phyloP scores from a whole-genome alignment of 768 basidiomycete species.

The Suillus discolor region DNA sequence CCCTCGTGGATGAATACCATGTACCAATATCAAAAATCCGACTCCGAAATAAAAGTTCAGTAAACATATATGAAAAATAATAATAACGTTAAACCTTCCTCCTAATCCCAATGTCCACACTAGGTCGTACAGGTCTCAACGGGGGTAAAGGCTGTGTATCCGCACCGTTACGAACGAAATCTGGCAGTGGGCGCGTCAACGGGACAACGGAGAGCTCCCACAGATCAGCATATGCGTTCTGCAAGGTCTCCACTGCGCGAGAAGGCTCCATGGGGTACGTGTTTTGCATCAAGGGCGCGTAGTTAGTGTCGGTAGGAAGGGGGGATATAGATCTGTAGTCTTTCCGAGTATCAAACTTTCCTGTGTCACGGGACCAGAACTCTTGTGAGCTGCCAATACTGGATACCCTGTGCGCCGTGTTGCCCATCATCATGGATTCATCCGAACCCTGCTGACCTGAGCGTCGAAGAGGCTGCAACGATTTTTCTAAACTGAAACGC shows the following conservation, averaged over 20 bases:
- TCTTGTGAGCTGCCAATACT: slow-evolving; percentile 26
- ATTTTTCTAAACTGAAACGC: slow-evolving; percentile 20
- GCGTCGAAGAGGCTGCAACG: slow-evolving; percentile 25
- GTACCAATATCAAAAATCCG: not conserved
- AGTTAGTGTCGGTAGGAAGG: not conserved
- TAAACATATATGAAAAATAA: not conserved
- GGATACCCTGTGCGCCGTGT: slow-evolving; percentile 3
- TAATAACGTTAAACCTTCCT: not conserved
- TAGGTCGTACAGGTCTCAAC: slow-evolving; percentile 29
- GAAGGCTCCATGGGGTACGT: slow-evolving; percentile 10
- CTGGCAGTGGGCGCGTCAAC: not conserved
- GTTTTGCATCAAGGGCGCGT: not conserved
- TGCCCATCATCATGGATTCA: slow-evolving; percentile 5
- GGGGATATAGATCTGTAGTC: slow-evolving; percentile 2
- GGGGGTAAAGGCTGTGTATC: slow-evolving; percentile 14
- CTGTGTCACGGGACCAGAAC: slow-evolving; percentile 25
- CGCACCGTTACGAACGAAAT: not conserved
- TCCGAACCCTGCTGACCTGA: slow-evolving; percentile 16
- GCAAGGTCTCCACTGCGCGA: not conserved
- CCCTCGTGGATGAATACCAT: not conserved
- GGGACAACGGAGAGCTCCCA: slow-evolving; percentile 13
- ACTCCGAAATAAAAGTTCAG: not conserved
- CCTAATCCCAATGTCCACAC: slow-evolving; percentile 12
- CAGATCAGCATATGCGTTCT: slow-evolving; percentile 3
- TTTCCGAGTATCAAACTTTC: slow-evolving; percentile 4